These are phyloP conservation scores for Prillingera fragicola DNA, from an alignment of 1,284 basidiomycete genomes.

Conservation along the genomic window DNA sequence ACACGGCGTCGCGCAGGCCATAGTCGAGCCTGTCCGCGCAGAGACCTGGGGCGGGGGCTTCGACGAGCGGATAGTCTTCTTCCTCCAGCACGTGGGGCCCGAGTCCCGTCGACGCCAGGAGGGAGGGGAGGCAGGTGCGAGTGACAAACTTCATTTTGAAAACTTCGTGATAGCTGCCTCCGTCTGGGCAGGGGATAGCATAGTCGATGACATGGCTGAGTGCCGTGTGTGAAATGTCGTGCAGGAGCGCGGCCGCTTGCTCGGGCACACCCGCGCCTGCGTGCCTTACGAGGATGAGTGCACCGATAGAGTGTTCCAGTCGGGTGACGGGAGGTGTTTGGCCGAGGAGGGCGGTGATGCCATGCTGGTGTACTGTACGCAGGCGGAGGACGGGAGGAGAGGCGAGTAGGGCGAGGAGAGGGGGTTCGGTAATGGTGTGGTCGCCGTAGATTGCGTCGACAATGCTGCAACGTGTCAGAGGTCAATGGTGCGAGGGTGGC, in stretches of 20 bases:
- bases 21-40: slow-evolving; percentile 20
- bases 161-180: slow-evolving; percentile 12
- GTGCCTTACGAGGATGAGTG: slow-evolving; percentile 12
- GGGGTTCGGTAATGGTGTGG: slow-evolving; percentile 7
- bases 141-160: slow-evolving; percentile 15
- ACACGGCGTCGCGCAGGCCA: slow-evolving; percentile 15
- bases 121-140: slow-evolving; percentile 3
- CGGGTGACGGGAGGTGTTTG: slow-evolving; percentile 13
- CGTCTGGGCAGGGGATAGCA: slow-evolving; percentile 2
- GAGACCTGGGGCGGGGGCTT: slow-evolving; percentile 10
- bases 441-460: slow-evolving; percentile 11
- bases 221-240: slow-evolving; percentile 15
- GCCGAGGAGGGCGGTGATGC: slow-evolving; percentile 11
- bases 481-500: no score
- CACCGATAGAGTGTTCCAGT: slow-evolving; percentile 16
- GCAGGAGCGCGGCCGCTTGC: slow-evolving; percentile 15
- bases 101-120: background rate
- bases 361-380: slow-evolving; percentile 11
- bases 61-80: slow-evolving; percentile 13
- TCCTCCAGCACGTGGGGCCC: slow-evolving; percentile 7
- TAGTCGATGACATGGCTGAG: slow-evolving; percentile 13
- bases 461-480: no score
- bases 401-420: slow-evolving; percentile 6
- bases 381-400: slow-evolving; percentile 6
- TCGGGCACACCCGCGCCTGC: slow-evolving; percentile 12